These are phyloP conservation scores for Neonectria faginata DNA, from an alignment of 2,329 filamentous ascomycete species.

Conservation along the genomic window DNA sequence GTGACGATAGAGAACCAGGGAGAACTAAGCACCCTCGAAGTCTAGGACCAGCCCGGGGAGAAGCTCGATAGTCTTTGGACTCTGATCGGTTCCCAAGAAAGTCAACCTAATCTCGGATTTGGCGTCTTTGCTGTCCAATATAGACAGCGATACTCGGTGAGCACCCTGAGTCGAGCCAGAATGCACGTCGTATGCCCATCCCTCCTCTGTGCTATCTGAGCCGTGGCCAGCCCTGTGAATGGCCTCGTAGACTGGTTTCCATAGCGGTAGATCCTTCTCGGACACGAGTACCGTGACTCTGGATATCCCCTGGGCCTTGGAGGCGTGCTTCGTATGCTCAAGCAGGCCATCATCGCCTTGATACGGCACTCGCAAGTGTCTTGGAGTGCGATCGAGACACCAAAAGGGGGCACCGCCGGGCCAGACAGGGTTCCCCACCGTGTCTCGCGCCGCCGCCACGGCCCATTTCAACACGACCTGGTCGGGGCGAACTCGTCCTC, in stretches of 20 bases:
- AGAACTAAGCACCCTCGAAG: constrained; percentile 30
- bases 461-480: constrained; percentile 70
- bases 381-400: constrained; percentile 71
- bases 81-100: constrained; percentile 38
- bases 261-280: constrained; percentile 31
- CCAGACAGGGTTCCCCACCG: constrained; percentile 41
- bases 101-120: constrained; percentile 38
- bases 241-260: constrained; percentile 45
- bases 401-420: constrained; percentile 72
- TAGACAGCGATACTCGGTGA: constrained; percentile 30
- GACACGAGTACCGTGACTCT: constrained; percentile 55
- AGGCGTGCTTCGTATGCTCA: constrained; percentile 58
- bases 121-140: constrained; percentile 10
- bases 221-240: constrained; percentile 38
- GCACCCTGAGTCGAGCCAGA: constrained; percentile 33
- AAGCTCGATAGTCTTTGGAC: constrained; percentile 39
- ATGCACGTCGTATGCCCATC: constrained; percentile 37
- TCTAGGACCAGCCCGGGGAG: constrained; percentile 39
- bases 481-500: constrained; percentile 67
- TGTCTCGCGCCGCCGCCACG: constrained; percentile 58
- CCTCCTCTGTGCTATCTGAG: background rate
- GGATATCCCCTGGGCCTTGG: constrained; percentile 63
- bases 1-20: background rate
- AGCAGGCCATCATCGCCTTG: constrained; percentile 32
- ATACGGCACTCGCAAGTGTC: constrained; percentile 66